A percentile compares a stretch with the other conserved stretches of the same genome.
These are phyloP conservation scores for Carallia pectinifolia DNA, from an alignment of 345 rosid species.

Conservation along the genomic window DNA sequence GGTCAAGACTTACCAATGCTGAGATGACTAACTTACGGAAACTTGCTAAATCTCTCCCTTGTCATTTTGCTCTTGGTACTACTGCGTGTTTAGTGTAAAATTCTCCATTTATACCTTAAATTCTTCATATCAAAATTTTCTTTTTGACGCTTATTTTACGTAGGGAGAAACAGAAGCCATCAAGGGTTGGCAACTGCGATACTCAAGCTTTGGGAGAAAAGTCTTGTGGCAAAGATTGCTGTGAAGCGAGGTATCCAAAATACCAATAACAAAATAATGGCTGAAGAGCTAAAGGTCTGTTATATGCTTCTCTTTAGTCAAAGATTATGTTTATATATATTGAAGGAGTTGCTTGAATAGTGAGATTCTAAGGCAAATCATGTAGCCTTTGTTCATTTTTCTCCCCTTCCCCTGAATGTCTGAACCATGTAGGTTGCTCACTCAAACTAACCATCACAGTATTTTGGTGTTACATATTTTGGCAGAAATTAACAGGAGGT, in stretches of 20 bases:
- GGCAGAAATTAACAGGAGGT: slow-evolving; percentile 87
- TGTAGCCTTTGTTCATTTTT: neutral
- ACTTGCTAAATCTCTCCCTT: slow-evolving; percentile 83
- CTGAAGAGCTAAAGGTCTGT: slow-evolving; percentile 89
- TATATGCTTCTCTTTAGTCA: neutral
- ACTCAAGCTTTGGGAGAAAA: slow-evolving; percentile 91
- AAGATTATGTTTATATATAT: slow-evolving; percentile 2
- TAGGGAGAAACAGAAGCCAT: slow-evolving; percentile 96
- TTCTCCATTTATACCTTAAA: slow-evolving; percentile 13
- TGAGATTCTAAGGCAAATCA: neutral
- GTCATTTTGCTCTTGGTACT: slow-evolving; percentile 97
- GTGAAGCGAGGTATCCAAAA: slow-evolving; percentile 97
- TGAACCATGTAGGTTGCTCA: neutral
- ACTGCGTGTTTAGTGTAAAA: slow-evolving; percentile 9
- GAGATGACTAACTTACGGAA: slow-evolving; percentile 95
- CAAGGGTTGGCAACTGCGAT: slow-evolving; percentile 93
- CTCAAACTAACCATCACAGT: neutral
- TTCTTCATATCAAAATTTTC: slow-evolving; percentile 15
- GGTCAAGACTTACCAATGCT: slow-evolving; percentile 83
- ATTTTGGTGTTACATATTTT: slow-evolving; percentile 7
- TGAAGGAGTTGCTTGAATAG: slow-evolving; percentile 1
- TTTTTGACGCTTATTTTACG: slow-evolving; percentile 23
- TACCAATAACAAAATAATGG: slow-evolving; percentile 95
- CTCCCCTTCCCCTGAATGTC: neutral
- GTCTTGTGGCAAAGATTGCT: slow-evolving; percentile 78